phyloP scores from a whole-genome alignment of 768 basidiomycete genomes.

The Mycena chlorophos region DNA sequence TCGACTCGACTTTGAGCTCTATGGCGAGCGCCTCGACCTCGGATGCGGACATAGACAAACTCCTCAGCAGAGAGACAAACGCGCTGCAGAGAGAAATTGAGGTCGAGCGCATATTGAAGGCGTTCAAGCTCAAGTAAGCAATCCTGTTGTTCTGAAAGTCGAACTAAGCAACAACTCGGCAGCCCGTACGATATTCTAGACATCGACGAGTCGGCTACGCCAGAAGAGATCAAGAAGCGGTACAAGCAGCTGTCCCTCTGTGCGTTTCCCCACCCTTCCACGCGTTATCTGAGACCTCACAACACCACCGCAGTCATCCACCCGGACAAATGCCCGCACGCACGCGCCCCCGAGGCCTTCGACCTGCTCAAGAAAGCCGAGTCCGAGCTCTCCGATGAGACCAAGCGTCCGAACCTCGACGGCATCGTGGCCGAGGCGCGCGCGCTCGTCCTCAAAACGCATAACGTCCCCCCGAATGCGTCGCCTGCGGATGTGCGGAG shows the following conservation, averaged over 20 bases:
- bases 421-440: slow-evolving; percentile 79
- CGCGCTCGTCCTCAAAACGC: slow-evolving; percentile 58
- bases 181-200: slow-evolving; percentile 95
- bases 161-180: not conserved
- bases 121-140: slow-evolving; percentile 97
- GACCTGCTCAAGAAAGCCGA: slow-evolving; percentile 94
- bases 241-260: slow-evolving; percentile 84
- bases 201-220: slow-evolving; percentile 66
- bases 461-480: slow-evolving; percentile 61
- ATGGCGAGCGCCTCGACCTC: slow-evolving; percentile 29
- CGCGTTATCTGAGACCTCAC: slow-evolving; percentile 6
- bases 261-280: slow-evolving; percentile 47
- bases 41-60: slow-evolving; percentile 67
- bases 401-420: slow-evolving; percentile 79
- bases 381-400: slow-evolving; percentile 75
- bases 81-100: slow-evolving; percentile 87
- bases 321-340: slow-evolving; percentile 94
- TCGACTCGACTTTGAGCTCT: too few species aligned
- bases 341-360: slow-evolving; percentile 88
- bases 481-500: slow-evolving; percentile 55
- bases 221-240: slow-evolving; percentile 87
- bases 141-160: slow-evolving; percentile 25
- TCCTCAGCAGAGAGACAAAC: slow-evolving; percentile 77
- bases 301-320: slow-evolving; percentile 73
- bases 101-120: slow-evolving; percentile 87